A percentile compares a stretch with the other conserved stretches of the same genome.
Evolutionary conservation across 2,329 filamentous ascomycete genomes (phyloP).

Genomic region (Dissoconium aciculare): DNA sequence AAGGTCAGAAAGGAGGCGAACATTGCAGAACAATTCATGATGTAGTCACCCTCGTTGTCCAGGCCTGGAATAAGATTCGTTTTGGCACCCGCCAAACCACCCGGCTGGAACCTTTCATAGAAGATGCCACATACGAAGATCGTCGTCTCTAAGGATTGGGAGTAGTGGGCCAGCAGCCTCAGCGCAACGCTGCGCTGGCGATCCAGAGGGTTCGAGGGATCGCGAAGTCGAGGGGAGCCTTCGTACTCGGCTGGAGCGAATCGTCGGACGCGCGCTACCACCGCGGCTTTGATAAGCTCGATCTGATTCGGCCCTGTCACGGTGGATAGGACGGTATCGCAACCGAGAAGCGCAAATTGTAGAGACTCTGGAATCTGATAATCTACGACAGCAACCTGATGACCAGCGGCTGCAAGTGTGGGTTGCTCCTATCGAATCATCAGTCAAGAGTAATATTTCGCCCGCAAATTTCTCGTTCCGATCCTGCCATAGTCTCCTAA

Average conservation of each 20-base stretch:
- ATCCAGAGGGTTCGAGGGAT: constrained; percentile 45
- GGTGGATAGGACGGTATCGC: constrained; percentile 63
- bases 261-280: constrained; percentile 46
- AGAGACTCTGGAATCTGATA: constrained; percentile 46
- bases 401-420: constrained; percentile 40
- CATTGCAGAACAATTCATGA: constrained; percentile 46
- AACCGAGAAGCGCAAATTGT: constrained; percentile 51
- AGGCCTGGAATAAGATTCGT: constrained; percentile 33
- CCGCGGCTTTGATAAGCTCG: constrained; percentile 57
- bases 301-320: constrained; percentile 52
- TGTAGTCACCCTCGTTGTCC: constrained; percentile 45
- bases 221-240: constrained; percentile 43
- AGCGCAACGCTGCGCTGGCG: constrained; percentile 44
- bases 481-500: too few relatives aligned
- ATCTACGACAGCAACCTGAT: constrained; percentile 55
- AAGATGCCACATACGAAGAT: constrained; percentile 61
- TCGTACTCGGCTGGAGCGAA: constrained; percentile 69
- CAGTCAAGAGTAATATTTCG: too few relatives aligned
- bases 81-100: constrained; percentile 47
- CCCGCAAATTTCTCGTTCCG: too few relatives aligned
- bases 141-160: constrained; percentile 48
- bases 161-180: constrained; percentile 41
- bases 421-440: constrained; percentile 42
- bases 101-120: constrained; percentile 59
- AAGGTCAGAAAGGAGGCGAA: constrained; percentile 44